phyloP scores from a whole-genome alignment of 495 filamentous ascomycete genomes.

The Evernia prunastri region DNA sequence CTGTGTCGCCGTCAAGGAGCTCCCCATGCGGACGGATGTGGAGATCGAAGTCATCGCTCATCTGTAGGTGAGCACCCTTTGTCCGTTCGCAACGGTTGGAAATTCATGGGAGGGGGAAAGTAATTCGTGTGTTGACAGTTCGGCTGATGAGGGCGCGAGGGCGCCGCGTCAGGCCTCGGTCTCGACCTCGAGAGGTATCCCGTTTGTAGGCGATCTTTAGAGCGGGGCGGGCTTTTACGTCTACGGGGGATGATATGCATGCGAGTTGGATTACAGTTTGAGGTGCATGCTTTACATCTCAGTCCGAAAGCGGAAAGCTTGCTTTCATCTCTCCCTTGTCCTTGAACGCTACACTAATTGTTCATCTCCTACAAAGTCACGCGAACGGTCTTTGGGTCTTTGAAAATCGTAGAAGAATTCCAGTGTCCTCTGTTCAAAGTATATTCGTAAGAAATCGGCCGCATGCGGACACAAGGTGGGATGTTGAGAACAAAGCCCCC shows the following conservation, averaged over 20 bases:
- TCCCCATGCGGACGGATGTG: constrained; percentile 60
- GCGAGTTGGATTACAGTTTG: not conserved
- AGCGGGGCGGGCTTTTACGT: not conserved
- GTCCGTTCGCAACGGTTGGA: no score
- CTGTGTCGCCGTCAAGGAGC: constrained; percentile 60
- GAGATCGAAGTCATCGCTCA: constrained; percentile 66
- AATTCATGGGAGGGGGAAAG: no score
- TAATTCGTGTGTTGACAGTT: constrained; percentile 20
- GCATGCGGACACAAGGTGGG: not conserved
- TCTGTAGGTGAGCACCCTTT: constrained; percentile 31
- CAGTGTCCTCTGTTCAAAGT: not conserved
- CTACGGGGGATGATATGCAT: not conserved
- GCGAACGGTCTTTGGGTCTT: not conserved
- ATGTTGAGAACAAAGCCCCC: not conserved
- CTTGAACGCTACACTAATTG: not conserved
- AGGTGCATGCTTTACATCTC: not conserved
- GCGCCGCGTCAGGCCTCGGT: constrained; percentile 13
- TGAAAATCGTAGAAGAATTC: not conserved
- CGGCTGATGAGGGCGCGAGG: constrained; percentile 11
- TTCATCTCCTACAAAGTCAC: not conserved
- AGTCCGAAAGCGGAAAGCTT: not conserved
- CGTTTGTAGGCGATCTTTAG: constrained; percentile 25
- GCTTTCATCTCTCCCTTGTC: not conserved
- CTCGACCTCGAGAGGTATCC: constrained; percentile 14
- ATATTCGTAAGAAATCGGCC: not conserved